phyloP scores from a whole-genome alignment of 352 stramenopile genomes.

The Paralagenidium karlingii region DNA sequence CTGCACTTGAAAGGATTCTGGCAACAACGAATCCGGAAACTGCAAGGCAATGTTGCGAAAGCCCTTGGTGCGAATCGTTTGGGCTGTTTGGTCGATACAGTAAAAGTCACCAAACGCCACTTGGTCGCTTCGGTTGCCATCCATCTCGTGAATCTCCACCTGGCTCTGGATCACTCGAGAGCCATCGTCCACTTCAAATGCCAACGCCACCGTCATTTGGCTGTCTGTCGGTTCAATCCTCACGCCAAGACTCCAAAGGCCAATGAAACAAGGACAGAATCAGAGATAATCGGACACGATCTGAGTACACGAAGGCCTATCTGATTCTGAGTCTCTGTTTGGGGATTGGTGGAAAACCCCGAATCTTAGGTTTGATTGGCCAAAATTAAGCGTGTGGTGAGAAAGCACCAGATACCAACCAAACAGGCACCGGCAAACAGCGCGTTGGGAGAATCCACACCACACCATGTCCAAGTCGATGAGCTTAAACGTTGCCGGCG shows the following conservation, averaged over 20 bases:
- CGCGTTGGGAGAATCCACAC: too few species aligned
- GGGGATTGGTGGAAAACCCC: neutral
- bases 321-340: neutral
- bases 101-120: conserved; percentile 42
- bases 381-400: neutral
- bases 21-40: conserved; percentile 90
- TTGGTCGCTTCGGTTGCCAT: conserved; percentile 29
- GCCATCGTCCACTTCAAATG: conserved; percentile 74
- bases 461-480: conserved; percentile 86
- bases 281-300: neutral
- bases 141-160: conserved; percentile 33
- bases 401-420: too few species aligned
- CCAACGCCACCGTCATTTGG: conserved; percentile 29
- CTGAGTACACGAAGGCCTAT: neutral
- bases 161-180: conserved; percentile 59
- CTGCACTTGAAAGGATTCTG: conserved; percentile 82
- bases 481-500: conserved; percentile 92
- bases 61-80: conserved; percentile 36
- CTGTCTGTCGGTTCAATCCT: neutral
- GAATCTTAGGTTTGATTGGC: neutral
- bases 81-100: conserved; percentile 41
- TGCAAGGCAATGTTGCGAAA: conserved; percentile 86
- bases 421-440: too few species aligned
- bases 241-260: too few species aligned
- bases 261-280: too few species aligned